A percentile compares a stretch with the other conserved stretches of the same genome.
phyloP scores from a whole-genome alignment of 257 asterid species.

The Nicotiana sylvestris region DNA sequence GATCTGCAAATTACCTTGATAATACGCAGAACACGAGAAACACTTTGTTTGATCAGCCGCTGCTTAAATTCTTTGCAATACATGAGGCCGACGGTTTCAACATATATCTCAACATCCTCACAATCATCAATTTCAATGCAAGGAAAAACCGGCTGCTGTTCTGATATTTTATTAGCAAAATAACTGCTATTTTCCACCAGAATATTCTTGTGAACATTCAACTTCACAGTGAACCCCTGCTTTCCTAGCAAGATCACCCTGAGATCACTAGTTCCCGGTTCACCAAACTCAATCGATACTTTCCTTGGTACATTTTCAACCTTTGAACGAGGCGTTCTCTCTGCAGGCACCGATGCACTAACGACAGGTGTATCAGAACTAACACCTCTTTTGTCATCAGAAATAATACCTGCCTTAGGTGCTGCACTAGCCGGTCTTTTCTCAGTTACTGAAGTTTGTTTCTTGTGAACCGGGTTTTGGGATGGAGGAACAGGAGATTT shows the following conservation, averaged over 20 bases:
- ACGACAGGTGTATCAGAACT: constrained; percentile 36
- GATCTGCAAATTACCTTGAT: constrained; percentile 55
- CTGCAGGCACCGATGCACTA: constrained; percentile 30
- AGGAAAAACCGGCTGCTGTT: constrained; percentile 61
- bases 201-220: constrained; percentile 73
- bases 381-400: constrained; percentile 37
- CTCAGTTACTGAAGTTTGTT: constrained; percentile 40
- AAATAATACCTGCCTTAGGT: constrained; percentile 26
- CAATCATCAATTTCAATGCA: constrained; percentile 80
- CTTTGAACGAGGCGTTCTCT: constrained; percentile 47
- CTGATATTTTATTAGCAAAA: constrained; percentile 48
- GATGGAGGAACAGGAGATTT: constrained; percentile 36
- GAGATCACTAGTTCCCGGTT: constrained; percentile 79
- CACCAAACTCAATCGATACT: constrained; percentile 93
- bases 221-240: constrained; percentile 77
- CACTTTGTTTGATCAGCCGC: constrained; percentile 82
- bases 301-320: constrained; percentile 55
- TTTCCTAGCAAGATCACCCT: constrained; percentile 70
- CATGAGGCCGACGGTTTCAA: constrained; percentile 94
- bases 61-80: constrained; percentile 82
- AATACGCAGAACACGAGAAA: constrained; percentile 73
- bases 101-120: constrained; percentile 90
- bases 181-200: constrained; percentile 58
- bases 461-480: constrained; percentile 33
- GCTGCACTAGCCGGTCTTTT: constrained; percentile 33